Percentiles rank a stretch among this genome's conserved stretches.
These are phyloP conservation scores for Poa annua DNA, from an alignment of 176 grass and related monocot species.

Conservation along the genomic window DNA sequence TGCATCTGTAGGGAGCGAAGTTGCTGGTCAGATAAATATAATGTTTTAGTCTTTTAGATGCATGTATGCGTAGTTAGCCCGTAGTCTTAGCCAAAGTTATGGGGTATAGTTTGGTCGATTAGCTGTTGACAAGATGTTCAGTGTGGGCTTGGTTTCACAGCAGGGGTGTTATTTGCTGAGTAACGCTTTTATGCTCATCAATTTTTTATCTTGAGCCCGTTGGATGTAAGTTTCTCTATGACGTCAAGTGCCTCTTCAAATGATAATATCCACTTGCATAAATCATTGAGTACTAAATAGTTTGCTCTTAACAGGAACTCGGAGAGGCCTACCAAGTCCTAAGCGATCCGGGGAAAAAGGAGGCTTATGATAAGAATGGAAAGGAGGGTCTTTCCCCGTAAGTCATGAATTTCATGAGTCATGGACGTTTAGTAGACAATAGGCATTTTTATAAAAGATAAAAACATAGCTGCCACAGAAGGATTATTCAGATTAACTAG, in stretches of 20 bases:
- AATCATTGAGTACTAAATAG: conserved; percentile 16
- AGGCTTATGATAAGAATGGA: conserved; percentile 89
- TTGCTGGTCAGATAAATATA: neutral
- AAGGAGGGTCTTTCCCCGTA: conserved; percentile 89
- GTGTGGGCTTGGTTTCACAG: neutral
- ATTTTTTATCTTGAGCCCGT: neutral
- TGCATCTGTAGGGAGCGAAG: neutral
- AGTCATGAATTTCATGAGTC: conserved; percentile 33
- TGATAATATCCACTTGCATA: neutral
- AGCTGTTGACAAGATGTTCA: neutral
- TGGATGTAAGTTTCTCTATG: neutral
- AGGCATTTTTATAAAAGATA: neutral
- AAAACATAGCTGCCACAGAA: neutral
- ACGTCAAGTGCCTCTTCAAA: neutral
- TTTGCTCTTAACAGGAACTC: conserved; percentile 65
- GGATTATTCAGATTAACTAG: conserved; percentile 13
- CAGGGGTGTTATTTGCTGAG: neutral
- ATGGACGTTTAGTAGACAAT: neutral
- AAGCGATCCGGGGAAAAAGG: conserved; percentile 82
- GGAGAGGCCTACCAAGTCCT: conserved; percentile 97
- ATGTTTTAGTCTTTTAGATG: neutral
- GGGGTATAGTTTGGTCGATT: neutral
- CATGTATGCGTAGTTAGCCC: neutral
- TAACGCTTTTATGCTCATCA: neutral
- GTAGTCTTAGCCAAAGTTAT: neutral